Percentiles rank a stretch among this genome's conserved stretches.
These are phyloP conservation scores for Dunaliella primolecta DNA, from an alignment of 139 green algal species.

Conservation along the genomic window DNA sequence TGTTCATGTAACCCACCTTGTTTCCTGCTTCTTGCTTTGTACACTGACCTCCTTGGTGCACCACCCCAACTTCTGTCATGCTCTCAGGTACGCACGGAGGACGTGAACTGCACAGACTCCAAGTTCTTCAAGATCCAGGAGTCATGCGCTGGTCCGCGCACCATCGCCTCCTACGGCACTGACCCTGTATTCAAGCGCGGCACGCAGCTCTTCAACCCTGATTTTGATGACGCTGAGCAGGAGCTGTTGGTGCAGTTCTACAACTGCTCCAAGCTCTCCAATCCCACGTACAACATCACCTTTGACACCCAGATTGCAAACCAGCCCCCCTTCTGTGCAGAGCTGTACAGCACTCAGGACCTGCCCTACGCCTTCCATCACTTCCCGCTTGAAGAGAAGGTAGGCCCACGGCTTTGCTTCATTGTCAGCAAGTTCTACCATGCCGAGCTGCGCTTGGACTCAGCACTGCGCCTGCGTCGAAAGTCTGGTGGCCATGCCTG, in stretches of 20 bases:
- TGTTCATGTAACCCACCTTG: too few relatives aligned
- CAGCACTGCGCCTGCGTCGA: too few relatives aligned
- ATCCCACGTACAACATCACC: conserved; percentile 48
- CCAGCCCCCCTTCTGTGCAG: conserved; percentile 61
- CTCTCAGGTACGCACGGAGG: conserved; percentile 44
- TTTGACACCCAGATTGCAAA: conserved; percentile 45
- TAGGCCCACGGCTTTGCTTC: background rate
- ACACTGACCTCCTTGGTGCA: too few relatives aligned
- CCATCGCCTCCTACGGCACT: conserved; percentile 53
- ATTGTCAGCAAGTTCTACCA: too few relatives aligned
- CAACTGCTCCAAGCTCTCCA: conserved; percentile 58
- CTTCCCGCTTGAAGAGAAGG: conserved; percentile 45
- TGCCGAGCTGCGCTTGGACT: too few relatives aligned
- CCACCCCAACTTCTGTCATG: too few relatives aligned
- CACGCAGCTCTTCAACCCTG: conserved; percentile 61
- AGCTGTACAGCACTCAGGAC: conserved; percentile 71
- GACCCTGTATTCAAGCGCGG: conserved; percentile 80
- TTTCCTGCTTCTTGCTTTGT: too few relatives aligned
- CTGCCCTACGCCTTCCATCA: conserved; percentile 71
- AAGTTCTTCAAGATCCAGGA: conserved; percentile 71
- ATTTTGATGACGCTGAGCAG: conserved; percentile 50
- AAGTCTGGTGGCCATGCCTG: background rate
- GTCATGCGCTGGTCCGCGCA: conserved; percentile 45
- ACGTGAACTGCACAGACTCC: conserved; percentile 53
- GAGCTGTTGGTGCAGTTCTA: conserved; percentile 50